Conservation (phyloP, 1,139 yeast genomes). For the Nakaseomyces kungkrabaensis region DNA sequence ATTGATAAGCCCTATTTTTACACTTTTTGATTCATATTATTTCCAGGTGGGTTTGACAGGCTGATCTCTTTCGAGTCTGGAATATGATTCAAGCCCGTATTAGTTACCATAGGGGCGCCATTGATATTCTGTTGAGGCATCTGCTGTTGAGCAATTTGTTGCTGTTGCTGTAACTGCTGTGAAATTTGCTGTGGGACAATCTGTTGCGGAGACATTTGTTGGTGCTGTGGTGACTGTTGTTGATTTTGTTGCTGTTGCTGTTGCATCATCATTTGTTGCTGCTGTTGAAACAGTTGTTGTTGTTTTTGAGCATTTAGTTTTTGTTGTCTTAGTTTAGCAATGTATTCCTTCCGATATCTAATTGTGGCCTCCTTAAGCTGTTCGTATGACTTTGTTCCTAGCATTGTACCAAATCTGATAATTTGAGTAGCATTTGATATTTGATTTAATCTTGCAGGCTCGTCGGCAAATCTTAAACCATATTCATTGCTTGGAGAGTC, state of each 20-base stretch:
- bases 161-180: not conserved
- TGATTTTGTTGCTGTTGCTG: slow-evolving; percentile 13
- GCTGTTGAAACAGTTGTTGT: slow-evolving; percentile 23
- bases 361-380: slow-evolving; percentile 39
- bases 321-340: slow-evolving; percentile 33
- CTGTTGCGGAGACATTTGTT: slow-evolving; percentile 8
- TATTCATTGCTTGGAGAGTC: slow-evolving; percentile 53
- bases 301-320: slow-evolving; percentile 28
- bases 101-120: not conserved
- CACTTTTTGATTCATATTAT: not conserved
- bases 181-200: slow-evolving; percentile 6
- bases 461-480: slow-evolving; percentile 49
- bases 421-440: slow-evolving; percentile 83
- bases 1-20: not conserved
- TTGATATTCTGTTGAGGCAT: not conserved
- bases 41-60: not conserved
- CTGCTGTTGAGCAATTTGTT: slow-evolving; percentile 4
- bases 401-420: slow-evolving; percentile 85
- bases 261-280: slow-evolving; percentile 14
- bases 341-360: slow-evolving; percentile 45
- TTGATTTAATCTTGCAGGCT: slow-evolving; percentile 63
- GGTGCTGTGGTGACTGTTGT: slow-evolving; percentile 9
- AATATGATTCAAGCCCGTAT: slow-evolving; percentile 1
- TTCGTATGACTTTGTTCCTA: slow-evolving; percentile 78
- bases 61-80: not conserved